Evolutionary conservation across 805 yeast species (phyloP).

Genomic region (Cyberlindnera nakhonratchasimensis): DNA sequence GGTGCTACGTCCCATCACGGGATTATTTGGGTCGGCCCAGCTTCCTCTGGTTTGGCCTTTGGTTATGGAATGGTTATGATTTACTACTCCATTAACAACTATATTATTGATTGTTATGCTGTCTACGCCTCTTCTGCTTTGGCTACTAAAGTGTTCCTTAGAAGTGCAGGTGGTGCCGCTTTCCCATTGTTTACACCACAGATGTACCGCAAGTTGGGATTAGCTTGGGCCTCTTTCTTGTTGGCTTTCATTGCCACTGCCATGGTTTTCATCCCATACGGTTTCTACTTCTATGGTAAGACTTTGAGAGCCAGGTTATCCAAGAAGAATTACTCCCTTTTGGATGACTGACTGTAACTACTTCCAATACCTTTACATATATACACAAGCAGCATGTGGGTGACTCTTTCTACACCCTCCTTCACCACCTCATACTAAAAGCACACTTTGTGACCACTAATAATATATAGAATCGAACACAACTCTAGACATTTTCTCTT

Average conservation of each 20-base stretch:
- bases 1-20: conserved; percentile 76
- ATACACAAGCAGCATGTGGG: neutral
- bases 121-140: conserved; percentile 77
- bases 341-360: conserved; percentile 1
- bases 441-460: conserved; percentile 2
- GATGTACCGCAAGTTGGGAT: conserved; percentile 70
- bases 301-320: conserved; percentile 59
- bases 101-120: conserved; percentile 87
- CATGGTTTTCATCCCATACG: conserved; percentile 70
- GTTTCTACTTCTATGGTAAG: conserved; percentile 66
- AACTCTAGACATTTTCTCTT: neutral
- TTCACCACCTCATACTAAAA: neutral
- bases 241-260: conserved; percentile 75
- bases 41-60: conserved; percentile 73
- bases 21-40: conserved; percentile 77
- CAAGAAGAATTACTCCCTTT: conserved; percentile 54
- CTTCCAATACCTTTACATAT: neutral
- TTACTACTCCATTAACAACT: conserved; percentile 73
- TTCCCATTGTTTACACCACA: conserved; percentile 80
- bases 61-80: conserved; percentile 77
- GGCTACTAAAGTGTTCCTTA: conserved; percentile 75
- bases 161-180: conserved; percentile 85
- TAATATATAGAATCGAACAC: neutral
- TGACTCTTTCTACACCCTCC: too few relatives aligned
- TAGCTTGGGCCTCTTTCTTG: conserved; percentile 80